Conservation (phyloP, 2,329 filamentous ascomycete species). For the Aureobasidium uvarum region DNA sequence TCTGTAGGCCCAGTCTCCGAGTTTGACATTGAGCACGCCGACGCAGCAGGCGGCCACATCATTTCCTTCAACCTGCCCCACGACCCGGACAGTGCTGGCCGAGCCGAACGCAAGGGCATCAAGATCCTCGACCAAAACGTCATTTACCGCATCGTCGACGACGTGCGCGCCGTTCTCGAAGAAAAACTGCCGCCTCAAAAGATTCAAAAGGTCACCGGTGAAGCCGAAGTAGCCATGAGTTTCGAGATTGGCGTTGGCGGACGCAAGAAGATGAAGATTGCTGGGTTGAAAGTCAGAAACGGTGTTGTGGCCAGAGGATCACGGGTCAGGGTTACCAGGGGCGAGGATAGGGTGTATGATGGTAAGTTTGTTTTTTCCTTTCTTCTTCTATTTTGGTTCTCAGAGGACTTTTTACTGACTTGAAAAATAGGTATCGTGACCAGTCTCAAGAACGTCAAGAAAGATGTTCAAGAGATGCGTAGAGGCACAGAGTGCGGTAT, state of each 20-base stretch:
- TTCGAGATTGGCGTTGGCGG: constrained; percentile 82
- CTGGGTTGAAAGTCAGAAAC: constrained; percentile 84
- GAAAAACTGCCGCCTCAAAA: constrained; percentile 66
- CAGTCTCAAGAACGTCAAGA: constrained; percentile 88
- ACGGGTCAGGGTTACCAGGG: constrained; percentile 69
- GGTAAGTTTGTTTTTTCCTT: constrained; percentile 57
- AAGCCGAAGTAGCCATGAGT: constrained; percentile 78
- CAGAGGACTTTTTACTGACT: constrained; percentile 19
- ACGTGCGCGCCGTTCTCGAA: constrained; percentile 66
- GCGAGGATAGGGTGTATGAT: constrained; percentile 69
- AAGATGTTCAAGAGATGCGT: constrained; percentile 82
- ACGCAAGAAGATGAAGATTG: constrained; percentile 69
- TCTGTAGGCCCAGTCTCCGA: constrained; percentile 76
- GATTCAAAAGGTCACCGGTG: constrained; percentile 71
- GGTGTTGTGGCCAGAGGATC: constrained; percentile 64
- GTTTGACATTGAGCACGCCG: constrained; percentile 85
- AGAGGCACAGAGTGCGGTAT: constrained; percentile 95
- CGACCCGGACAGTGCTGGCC: constrained; percentile 61
- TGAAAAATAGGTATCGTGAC: constrained; percentile 64
- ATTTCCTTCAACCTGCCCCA: constrained; percentile 81
- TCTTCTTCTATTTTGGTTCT: constrained; percentile 19
- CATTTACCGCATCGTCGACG: constrained; percentile 77
- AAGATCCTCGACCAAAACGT: constrained; percentile 80
- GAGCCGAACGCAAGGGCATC: constrained; percentile 71
- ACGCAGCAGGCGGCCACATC: constrained; percentile 70